Conservation (phyloP, 2,329 filamentous ascomycete species). For the Phialocephala sp. region DNA sequence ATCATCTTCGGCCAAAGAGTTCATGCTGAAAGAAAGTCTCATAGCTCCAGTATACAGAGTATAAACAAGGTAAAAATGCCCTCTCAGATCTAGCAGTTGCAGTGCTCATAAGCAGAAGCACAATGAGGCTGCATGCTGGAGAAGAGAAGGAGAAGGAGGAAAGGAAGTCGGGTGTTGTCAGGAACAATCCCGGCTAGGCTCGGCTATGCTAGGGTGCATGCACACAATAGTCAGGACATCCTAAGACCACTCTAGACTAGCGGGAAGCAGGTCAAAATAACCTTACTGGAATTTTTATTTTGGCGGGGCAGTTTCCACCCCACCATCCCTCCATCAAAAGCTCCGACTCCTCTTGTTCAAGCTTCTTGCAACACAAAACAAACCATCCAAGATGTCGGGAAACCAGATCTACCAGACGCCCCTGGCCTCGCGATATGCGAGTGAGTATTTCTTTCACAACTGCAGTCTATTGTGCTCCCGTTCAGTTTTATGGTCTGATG, state of each 20-base stretch:
- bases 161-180: no score
- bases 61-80: no score
- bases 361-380: background rate
- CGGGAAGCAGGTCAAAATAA: no score
- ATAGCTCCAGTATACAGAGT: no score
- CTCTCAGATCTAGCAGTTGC: no score
- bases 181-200: no score
- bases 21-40: no score
- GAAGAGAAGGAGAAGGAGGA: no score
- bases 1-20: no score
- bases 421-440: slow-evolving; percentile 73
- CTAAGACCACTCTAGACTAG: background rate
- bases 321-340: background rate
- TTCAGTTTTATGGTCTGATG: slow-evolving; percentile 1
- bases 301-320: background rate
- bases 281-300: background rate
- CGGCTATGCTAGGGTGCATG: no score
- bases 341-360: background rate
- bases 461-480: background rate
- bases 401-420: slow-evolving; percentile 69
- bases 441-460: slow-evolving; percentile 27
- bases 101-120: no score
- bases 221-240: background rate
- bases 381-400: slow-evolving; percentile 32
- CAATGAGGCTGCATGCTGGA: no score